Percentiles rank a stretch among this genome's conserved stretches.
Evolutionary conservation across 495 filamentous ascomycete species (phyloP).

Genomic region (Aspergillus leporis): DNA sequence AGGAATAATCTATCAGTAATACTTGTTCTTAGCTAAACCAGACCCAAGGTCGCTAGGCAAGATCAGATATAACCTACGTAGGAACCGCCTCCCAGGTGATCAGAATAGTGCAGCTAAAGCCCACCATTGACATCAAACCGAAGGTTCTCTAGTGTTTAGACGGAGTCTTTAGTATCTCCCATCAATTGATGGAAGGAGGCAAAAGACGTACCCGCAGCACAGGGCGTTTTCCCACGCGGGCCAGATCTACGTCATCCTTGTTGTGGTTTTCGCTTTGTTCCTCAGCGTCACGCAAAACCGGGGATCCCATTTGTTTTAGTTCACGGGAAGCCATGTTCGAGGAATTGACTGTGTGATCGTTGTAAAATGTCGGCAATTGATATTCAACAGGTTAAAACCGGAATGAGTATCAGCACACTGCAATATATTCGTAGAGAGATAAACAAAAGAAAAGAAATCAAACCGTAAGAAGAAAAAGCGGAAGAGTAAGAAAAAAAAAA

Average conservation of each 20-base stretch:
- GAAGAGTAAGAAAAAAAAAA: too few species aligned
- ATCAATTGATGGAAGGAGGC: too few species aligned
- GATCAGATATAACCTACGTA: slow-evolving; percentile 12
- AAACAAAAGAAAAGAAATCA: too few species aligned
- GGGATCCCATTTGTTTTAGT: background rate
- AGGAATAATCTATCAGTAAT: slow-evolving; percentile 29
- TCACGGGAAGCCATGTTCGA: background rate
- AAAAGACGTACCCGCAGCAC: background rate
- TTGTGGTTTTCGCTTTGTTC: background rate
- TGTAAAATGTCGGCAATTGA: too few species aligned
- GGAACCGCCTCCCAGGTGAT: slow-evolving; percentile 57
- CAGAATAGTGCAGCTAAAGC: slow-evolving; percentile 52
- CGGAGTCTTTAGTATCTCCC: too few species aligned
- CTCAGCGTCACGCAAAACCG: background rate
- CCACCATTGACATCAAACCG: slow-evolving; percentile 49
- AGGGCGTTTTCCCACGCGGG: background rate
- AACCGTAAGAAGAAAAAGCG: too few species aligned
- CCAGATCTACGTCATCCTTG: background rate
- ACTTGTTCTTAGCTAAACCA: background rate
- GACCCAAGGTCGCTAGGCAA: too few species aligned
- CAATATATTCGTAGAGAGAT: too few species aligned
- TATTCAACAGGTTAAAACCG: too few species aligned
- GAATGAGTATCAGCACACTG: too few species aligned
- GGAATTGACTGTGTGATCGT: too few species aligned
- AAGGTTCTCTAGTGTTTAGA: slow-evolving; percentile 57